A percentile compares a stretch with the other conserved stretches of the same genome.
Conservation (phyloP, 1,284 basidiomycete species). For the Irpex sp. region DNA sequence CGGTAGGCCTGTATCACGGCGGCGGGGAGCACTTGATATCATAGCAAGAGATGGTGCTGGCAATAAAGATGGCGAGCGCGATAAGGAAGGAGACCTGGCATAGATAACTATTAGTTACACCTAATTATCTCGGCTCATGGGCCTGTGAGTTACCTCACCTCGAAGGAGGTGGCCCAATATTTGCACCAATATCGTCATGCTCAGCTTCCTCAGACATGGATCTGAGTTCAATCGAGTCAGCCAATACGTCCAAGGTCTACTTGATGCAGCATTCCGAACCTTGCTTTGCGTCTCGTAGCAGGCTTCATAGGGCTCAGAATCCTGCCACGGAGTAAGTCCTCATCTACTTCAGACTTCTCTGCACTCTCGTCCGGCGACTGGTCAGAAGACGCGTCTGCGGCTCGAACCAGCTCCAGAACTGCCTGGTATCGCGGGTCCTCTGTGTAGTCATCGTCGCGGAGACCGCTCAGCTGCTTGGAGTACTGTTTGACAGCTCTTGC, state of each 20-base stretch:
- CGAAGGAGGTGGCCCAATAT: background rate
- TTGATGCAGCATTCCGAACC: background rate
- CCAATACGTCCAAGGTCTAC: background rate
- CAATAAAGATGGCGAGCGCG: background rate
- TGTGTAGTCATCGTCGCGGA: background rate
- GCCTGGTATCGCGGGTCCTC: background rate
- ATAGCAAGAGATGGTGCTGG: background rate
- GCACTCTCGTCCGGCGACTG: background rate
- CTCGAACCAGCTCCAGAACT: background rate
- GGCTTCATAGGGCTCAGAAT: background rate
- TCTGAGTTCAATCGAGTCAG: background rate
- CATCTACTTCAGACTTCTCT: background rate
- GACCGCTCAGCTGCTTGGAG: background rate
- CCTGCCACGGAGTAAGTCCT: background rate
- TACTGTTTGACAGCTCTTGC: slow-evolving; percentile 10
- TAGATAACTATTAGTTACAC: background rate
- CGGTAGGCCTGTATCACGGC: background rate
- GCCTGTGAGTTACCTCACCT: background rate
- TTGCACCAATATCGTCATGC: background rate
- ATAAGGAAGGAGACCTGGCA: background rate
- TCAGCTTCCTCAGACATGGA: background rate
- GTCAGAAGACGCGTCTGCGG: background rate
- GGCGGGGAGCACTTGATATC: background rate
- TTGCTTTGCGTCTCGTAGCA: background rate
- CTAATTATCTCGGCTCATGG: too few relatives aligned